Evolutionary conservation across 2,329 filamentous ascomycete species (phyloP), one percentile per base, ranked within the genome.

Genomic region (Ophiostoma ulmi): DNA sequence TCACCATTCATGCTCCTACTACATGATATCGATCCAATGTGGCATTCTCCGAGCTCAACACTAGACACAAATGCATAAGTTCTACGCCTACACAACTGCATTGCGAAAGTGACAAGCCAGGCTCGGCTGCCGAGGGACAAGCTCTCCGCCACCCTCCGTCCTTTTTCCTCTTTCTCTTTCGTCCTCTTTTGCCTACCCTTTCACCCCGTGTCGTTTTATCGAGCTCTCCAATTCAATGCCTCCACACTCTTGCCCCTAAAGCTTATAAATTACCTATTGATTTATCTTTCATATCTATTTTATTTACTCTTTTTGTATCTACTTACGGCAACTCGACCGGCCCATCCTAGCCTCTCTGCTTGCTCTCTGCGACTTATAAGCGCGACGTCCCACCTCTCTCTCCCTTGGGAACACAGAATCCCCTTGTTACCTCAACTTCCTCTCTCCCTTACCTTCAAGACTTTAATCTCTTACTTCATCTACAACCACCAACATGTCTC

Each of bases 401-500:
- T 13, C 14, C 41, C 48, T 58, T 22, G n/a, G 52, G 44, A 48
- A 55, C 52, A 55, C 52, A 48, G 13, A 1, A 17, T 48, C 2
- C 13, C 6, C 6, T 48, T 48, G 14, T 48, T 17, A n/a, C 11
- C n/a, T 22, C 52, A 22, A 58, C 22, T 13, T 31, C 3, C 3
- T 7, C 52, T 11, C 7, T 20, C 17, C 67, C 38, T 58, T 5
- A 17, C 5, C 14, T 55, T 22, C 52, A 31, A 31, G 31, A 31
- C 31, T 31, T 31, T 31, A 3, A 36, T 38, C 17, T 36, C 61
- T 11, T 26, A 20, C 48, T 26, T 36, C 64, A 20, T 22, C 14
- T 48, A 26, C 26, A 31, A 35, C 26, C 22, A 41, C 26, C 67
- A 65, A 17, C 48, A 74, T 74, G 73, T 22, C 71, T 5, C 67